Evolutionary conservation across 208 protist genomes (phyloP).

Genomic region (Wallacemonas sp.): DNA sequence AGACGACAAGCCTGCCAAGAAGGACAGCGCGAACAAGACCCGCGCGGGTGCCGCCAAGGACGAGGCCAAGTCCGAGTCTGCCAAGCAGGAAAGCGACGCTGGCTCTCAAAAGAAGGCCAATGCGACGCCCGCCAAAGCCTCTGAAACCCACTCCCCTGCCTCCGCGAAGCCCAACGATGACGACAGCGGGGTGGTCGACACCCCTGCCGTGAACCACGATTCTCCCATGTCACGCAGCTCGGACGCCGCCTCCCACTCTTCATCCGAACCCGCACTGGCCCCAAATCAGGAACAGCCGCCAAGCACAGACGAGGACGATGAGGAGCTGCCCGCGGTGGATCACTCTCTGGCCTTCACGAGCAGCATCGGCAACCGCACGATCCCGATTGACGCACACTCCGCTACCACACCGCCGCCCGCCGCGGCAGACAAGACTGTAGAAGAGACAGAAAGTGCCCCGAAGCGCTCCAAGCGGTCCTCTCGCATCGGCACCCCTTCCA

Average conservation of each 20-base stretch:
- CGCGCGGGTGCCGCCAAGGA: slow-evolving; percentile 4
- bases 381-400: neutral
- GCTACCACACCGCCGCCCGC: neutral
- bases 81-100: neutral
- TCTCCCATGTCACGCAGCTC: neutral
- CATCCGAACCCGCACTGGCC: slow-evolving; percentile 5
- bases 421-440: neutral
- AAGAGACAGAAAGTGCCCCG: neutral
- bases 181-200: slow-evolving; percentile 8
- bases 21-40: neutral
- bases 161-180: too few relatives aligned
- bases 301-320: neutral
- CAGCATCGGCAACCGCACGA: neutral
- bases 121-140: neutral
- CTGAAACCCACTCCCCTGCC: neutral
- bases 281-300: neutral
- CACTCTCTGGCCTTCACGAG: slow-evolving; percentile 6
- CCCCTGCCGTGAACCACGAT: slow-evolving; percentile 8
- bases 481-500: neutral
- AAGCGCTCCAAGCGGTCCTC: slow-evolving; percentile 11
- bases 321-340: neutral
- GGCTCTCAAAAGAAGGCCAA: slow-evolving; percentile 16
- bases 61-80: neutral
- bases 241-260: neutral
- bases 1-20: slow-evolving; percentile 2